Evolutionary conservation across 345 rosid species (phyloP).

Genomic region (Draba incana): DNA sequence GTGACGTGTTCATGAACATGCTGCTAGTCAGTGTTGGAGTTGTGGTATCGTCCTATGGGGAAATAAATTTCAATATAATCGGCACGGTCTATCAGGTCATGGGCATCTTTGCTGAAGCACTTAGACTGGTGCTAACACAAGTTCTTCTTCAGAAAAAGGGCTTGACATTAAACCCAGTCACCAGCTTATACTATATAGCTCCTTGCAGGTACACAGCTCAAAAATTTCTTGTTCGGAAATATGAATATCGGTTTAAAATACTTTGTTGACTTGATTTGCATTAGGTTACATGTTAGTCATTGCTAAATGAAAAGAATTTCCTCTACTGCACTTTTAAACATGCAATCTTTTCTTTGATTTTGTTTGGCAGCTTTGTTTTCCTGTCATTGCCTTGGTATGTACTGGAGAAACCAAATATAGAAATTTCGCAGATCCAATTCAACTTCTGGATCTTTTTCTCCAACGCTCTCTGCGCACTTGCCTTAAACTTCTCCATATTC

Average conservation of each 20-base stretch:
- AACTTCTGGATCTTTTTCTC: slow-evolving; percentile 98
- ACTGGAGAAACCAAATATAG: slow-evolving; percentile 83
- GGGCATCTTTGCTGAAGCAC: slow-evolving; percentile 97
- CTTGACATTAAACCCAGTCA: slow-evolving; percentile 82
- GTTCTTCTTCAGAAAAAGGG: slow-evolving; percentile 95
- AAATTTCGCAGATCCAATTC: slow-evolving; percentile 83
- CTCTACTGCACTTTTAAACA: neutral
- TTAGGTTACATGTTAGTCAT: neutral
- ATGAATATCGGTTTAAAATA: slow-evolving; percentile 11
- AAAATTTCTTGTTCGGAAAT: neutral
- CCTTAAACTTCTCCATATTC: slow-evolving; percentile 90
- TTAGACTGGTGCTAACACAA: slow-evolving; percentile 92
- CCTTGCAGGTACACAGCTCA: slow-evolving; percentile 85
- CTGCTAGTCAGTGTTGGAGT: slow-evolving; percentile 96
- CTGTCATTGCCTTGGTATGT: slow-evolving; percentile 90
- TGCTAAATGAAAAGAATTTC: slow-evolving; percentile 12
- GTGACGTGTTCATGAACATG: slow-evolving; percentile 91
- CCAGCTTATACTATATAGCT: slow-evolving; percentile 94
- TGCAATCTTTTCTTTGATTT: neutral
- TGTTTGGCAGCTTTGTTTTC: slow-evolving; percentile 79
- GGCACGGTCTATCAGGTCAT: slow-evolving; percentile 96
- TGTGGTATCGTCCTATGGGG: slow-evolving; percentile 91
- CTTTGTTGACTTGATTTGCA: slow-evolving; percentile 19
- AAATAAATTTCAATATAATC: slow-evolving; percentile 84
- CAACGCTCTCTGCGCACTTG: slow-evolving; percentile 89